Conservation (phyloP, 345 rosid genomes). For the Populus ilicifolia region DNA sequence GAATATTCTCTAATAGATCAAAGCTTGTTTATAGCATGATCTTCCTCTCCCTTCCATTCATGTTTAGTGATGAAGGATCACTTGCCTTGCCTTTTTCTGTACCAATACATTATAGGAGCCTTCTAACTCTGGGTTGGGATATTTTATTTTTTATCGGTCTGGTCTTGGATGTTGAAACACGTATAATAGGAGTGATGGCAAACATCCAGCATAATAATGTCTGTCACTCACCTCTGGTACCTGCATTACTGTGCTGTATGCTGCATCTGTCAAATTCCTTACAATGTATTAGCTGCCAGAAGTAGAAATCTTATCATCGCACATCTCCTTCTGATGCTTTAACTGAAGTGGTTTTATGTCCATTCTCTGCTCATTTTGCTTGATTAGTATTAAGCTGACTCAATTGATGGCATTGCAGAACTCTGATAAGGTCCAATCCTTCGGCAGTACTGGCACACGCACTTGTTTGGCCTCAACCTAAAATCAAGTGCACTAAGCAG, state of each 20-base stretch:
- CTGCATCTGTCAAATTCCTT: not conserved
- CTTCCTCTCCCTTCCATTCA: conserved; percentile 16
- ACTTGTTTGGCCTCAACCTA: not conserved
- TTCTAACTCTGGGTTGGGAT: conserved; percentile 29
- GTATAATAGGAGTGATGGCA: conserved; percentile 25
- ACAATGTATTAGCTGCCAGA: not conserved
- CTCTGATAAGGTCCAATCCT: not conserved
- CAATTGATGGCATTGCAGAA: not conserved
- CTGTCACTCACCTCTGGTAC: conserved; percentile 7
- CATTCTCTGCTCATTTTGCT: not conserved
- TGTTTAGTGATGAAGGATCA: not conserved
- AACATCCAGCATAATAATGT: conserved; percentile 28
- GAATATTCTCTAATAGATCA: conserved; percentile 57
- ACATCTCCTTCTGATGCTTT: not conserved
- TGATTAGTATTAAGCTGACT: not conserved
- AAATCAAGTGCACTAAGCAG: not conserved
- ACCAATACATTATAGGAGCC: conserved; percentile 13
- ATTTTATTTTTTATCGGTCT: conserved; percentile 14
- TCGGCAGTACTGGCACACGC: no score
- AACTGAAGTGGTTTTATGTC: not conserved
- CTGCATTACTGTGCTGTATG: not conserved
- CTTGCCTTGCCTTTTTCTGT: conserved; percentile 16
- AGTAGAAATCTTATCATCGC: not conserved
- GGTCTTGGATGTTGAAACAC: conserved; percentile 25
- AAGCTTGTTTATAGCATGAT: conserved; percentile 64